Evolutionary conservation across 257 asterid species (phyloP), one percentile per base, ranked within the genome.

Genomic region (Solanum lignicaule): DNA sequence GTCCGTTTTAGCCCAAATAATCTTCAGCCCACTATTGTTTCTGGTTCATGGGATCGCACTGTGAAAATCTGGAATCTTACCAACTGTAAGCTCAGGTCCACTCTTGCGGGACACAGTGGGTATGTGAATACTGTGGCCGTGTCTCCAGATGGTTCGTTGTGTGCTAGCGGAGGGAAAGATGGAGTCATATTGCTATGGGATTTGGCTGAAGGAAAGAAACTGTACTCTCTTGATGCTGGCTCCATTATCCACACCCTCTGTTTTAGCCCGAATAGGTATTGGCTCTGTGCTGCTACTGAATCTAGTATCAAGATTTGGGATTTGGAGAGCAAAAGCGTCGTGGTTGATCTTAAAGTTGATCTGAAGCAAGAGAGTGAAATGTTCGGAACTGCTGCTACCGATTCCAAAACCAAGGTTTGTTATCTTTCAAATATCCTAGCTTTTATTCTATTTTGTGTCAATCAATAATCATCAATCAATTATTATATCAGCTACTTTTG

Each of bases 221-320:
- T 79, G 35, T 88, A 86, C 58, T 43, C 86, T 6, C 46, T 85
- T 39, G 73, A 88, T n/a, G 88, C 87, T n/a, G 48, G 87, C 2
- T 83, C 89, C 3, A 48, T 72, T 29, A 83, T 88, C 31, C 89
- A 88, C 52, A 25, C 89, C 3, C 65, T 88, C 9, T 88, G 89
- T 15, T 88, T 88, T 79, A 88, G 87, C 48, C 87, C 89, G 0
- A 88, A 88, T 23, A 87, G 87, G 74, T 87, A 81, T 76, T 87
- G 89, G 89, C 85, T 88, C 8, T 88, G 87, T 72, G 89, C 85
- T 5, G 89, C 89, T 0, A 94, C 98, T 0, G 96, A 94, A 91
- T 31, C 92, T 7, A 85, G 95, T 23, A 95, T 95, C 74, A 94
- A 91, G 95, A 91, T 95, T 62, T 95, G 98, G 98, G 98, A 94